These are phyloP conservation scores for Fusarium anthophilum DNA, from an alignment of 2,329 filamentous ascomycete species.

Conservation along the genomic window DNA sequence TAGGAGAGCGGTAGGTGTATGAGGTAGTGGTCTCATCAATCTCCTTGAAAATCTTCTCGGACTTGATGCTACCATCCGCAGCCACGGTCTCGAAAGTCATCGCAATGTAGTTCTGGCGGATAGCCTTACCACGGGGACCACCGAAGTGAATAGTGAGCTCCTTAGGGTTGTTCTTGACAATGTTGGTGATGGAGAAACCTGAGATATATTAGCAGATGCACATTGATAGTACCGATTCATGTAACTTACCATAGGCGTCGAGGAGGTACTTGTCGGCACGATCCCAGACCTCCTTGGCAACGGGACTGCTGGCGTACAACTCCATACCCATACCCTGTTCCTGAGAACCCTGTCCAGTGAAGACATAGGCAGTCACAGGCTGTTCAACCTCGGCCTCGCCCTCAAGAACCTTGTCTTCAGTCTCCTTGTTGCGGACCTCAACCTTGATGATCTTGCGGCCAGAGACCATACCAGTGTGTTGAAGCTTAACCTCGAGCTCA, in stretches of 20 bases:
- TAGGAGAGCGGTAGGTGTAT: constrained; percentile 97
- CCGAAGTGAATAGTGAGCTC: constrained; percentile 98
- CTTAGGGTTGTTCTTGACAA: constrained; percentile 99
- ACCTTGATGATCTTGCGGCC: constrained; percentile 99
- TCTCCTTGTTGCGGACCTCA: constrained; percentile 94
- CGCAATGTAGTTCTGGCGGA: constrained; percentile 98
- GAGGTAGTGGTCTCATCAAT: constrained; percentile 91
- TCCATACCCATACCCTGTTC: constrained; percentile 99
- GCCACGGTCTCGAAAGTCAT: constrained; percentile 99
- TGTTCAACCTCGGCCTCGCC: constrained; percentile 98
- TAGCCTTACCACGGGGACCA: constrained; percentile 94
- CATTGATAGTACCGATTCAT: neutral
- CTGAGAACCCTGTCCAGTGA: constrained; percentile 97
- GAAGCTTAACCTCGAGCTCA: constrained; percentile 91
- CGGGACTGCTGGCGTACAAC: constrained; percentile 89
- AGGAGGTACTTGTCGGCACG: constrained; percentile 97
- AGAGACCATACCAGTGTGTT: constrained; percentile 97
- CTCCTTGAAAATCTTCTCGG: constrained; percentile 99
- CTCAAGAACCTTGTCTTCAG: constrained; percentile 93
- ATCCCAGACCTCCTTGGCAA: constrained; percentile 98
- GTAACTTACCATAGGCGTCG: constrained; percentile 88
- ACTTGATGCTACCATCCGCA: constrained; percentile 91
- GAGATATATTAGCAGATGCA: constrained; percentile 16
- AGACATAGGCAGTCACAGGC: constrained; percentile 95
- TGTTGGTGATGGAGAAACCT: constrained; percentile 97